Evolutionary conservation across 2,329 filamentous ascomycete genomes (phyloP).

Genomic region (Sclerotinia sclerotiorum): DNA sequence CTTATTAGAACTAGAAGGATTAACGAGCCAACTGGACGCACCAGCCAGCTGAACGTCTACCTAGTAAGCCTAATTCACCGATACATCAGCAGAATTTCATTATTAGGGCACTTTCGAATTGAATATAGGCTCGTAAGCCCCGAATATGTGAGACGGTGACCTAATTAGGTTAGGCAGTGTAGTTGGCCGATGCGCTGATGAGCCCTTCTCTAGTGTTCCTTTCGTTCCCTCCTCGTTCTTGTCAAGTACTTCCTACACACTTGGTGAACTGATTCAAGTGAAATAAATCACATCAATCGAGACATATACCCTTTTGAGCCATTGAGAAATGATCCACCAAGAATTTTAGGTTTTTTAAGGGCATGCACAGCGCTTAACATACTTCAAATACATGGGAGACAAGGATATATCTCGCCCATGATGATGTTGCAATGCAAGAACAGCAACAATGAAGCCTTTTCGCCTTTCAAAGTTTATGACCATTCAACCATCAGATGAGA

Average conservation of each 20-base stretch:
- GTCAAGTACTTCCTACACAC: too few species aligned
- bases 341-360: not conserved
- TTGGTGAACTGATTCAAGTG: not conserved
- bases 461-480: conserved; percentile 17
- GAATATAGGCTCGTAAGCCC: too few species aligned
- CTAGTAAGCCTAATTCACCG: too few species aligned
- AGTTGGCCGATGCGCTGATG: too few species aligned
- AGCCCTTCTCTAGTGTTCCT: not conserved
- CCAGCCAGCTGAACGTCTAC: too few species aligned
- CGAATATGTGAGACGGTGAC: too few species aligned
- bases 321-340: not conserved
- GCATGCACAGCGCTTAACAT: conserved; percentile 8
- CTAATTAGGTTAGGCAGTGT: too few species aligned
- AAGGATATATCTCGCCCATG: conserved; percentile 3
- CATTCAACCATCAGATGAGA: not conserved
- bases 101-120: too few species aligned
- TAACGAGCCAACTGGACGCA: too few species aligned
- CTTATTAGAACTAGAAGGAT: too few species aligned
- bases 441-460: conserved; percentile 17
- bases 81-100: too few species aligned
- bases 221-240: not conserved
- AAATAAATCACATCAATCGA: not conserved
- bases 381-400: not conserved
- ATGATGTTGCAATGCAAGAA: conserved; percentile 13
- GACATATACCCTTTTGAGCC: not conserved